Percentiles rank a stretch among this genome's conserved stretches.
Conservation (phyloP, 805 yeast genomes). For the Lachancea nothofagi region DNA sequence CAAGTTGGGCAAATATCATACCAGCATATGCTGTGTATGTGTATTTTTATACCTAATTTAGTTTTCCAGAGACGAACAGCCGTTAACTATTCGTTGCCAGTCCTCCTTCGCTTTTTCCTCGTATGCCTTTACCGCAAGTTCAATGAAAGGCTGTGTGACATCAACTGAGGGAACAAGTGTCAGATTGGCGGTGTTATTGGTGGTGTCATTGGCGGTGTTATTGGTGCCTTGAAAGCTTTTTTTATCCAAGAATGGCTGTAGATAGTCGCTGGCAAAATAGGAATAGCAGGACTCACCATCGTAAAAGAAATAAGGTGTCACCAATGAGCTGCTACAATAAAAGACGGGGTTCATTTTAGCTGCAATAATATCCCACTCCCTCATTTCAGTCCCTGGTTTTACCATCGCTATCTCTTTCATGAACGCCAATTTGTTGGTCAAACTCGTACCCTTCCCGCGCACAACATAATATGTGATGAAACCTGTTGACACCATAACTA, state of each 20-base stretch:
- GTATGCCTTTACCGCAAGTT: too few relatives aligned
- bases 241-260: not conserved
- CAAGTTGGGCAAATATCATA: too few relatives aligned
- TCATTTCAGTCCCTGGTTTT: conserved; percentile 8
- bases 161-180: not conserved
- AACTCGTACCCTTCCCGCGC: not conserved
- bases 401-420: conserved; percentile 7
- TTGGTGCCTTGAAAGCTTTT: conserved; percentile 2
- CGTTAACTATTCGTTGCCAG: too few relatives aligned
- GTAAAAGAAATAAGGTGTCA: conserved; percentile 13
- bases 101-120: too few relatives aligned
- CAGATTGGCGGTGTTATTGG: not conserved
- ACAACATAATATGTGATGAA: not conserved
- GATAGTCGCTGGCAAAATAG: not conserved
- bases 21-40: too few relatives aligned
- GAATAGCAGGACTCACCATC: conserved; percentile 10
- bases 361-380: conserved; percentile 11
- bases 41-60: too few relatives aligned
- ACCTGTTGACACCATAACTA: not conserved
- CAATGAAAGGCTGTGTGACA: not conserved
- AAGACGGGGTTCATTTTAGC: conserved; percentile 8
- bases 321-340: conserved; percentile 5
- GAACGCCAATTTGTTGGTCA: conserved; percentile 5
- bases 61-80: too few relatives aligned
- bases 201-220: not conserved